Evolutionary conservation across 2,329 filamentous ascomycete genomes (phyloP).

Genomic region (Dactylellina haptotyla): DNA sequence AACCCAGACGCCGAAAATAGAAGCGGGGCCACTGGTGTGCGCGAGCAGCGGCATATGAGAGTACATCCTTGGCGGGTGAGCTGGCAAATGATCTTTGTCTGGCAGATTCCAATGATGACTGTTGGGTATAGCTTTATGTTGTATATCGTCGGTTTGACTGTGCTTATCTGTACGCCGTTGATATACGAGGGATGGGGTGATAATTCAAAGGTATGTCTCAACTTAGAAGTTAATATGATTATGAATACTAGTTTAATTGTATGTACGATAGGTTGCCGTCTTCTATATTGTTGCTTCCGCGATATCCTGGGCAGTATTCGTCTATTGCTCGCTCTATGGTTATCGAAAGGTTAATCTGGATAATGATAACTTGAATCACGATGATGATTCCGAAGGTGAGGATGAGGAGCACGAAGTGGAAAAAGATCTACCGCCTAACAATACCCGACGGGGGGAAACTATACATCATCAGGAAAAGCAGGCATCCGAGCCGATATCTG

Average conservation of each 20-base stretch:
- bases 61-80: conserved; percentile 18
- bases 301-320: conserved; percentile 22
- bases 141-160: conserved; percentile 32
- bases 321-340: conserved; percentile 24
- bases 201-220: conserved; percentile 16
- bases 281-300: conserved; percentile 21
- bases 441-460: neutral
- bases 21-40: too few species aligned
- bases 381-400: conserved; percentile 5
- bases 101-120: conserved; percentile 39
- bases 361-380: neutral
- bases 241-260: neutral
- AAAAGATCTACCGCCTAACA: neutral
- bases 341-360: conserved; percentile 27
- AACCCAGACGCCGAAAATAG: neutral
- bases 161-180: conserved; percentile 25
- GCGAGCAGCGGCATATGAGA: conserved; percentile 6
- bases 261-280: conserved; percentile 6
- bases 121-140: conserved; percentile 33
- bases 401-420: neutral
- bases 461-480: neutral
- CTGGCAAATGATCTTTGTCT: conserved; percentile 34
- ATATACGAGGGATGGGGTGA: conserved; percentile 16
- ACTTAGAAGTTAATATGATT: neutral
- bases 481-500: too few species aligned